These are phyloP conservation scores for Cetradonia linearis DNA, from an alignment of 495 filamentous ascomycete genomes.

Conservation along the genomic window DNA sequence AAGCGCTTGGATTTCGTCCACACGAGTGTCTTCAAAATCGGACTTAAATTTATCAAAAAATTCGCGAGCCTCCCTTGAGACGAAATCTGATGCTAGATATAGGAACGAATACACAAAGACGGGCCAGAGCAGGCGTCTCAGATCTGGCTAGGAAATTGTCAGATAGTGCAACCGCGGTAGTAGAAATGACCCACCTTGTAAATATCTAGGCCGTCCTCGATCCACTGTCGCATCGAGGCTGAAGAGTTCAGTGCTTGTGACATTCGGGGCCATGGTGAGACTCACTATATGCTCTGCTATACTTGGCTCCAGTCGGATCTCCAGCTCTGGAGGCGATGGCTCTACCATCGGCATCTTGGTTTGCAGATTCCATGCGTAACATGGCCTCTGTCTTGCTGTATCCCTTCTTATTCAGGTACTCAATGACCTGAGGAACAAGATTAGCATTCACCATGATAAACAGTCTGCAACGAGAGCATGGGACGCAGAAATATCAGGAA, in stretches of 20 bases:
- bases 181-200: constrained; percentile 60
- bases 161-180: constrained; percentile 22
- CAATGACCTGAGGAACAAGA: constrained; percentile 59
- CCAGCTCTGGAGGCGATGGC: constrained; percentile 51
- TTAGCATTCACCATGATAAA: constrained; percentile 9
- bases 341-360: constrained; percentile 64
- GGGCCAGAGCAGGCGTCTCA: constrained; percentile 78
- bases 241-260: background rate
- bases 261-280: background rate
- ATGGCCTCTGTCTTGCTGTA: constrained; percentile 88
- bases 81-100: constrained; percentile 64
- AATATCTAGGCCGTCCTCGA: constrained; percentile 80
- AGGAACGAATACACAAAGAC: constrained; percentile 89
- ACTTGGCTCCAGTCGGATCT: constrained; percentile 65
- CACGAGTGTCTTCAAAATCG: constrained; percentile 63
- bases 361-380: constrained; percentile 80
- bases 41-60: constrained; percentile 59
- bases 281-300: constrained; percentile 58
- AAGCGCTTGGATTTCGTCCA: constrained; percentile 62
- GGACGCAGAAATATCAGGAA: background rate
- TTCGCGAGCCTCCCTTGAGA: constrained; percentile 54
- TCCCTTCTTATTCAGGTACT: constrained; percentile 92
- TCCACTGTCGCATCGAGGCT: constrained; percentile 53
- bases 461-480: background rate
- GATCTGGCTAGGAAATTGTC: constrained; percentile 55